Base-by-base conservation (phyloP, 1,139 yeast genomes). In the Zygosaccharomyces sapae region DNA sequence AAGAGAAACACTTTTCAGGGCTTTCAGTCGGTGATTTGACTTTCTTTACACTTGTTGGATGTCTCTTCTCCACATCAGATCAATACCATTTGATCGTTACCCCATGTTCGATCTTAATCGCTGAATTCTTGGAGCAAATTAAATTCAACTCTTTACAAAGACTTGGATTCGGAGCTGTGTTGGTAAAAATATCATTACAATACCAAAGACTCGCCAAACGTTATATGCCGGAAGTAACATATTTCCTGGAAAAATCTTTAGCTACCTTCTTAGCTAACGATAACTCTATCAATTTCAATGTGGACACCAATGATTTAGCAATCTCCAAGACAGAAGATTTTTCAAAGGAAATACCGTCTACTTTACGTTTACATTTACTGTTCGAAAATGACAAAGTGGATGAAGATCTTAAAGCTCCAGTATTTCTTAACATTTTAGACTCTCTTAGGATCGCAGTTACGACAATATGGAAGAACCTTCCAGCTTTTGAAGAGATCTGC, bases 31-130 rank as follows among this genome's bases (percentile, higher is more conserved):
- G 60, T 24, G 95, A 89, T 61, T 67, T 89, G 49, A 69, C 86
- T 5, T 77, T 83, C 51, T 86, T 84, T 59, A 74, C 81, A 0
- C 61, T 88, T 18, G 74, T 89, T 51, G 97, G 97, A 6, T 71
- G 76, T 47, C 64, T 90, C 7, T 94, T 86, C 61, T 89, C 98
- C 0, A 87, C 97, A 0, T 92, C 98, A 0, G 99, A 94, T 72
- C 94, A 89, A 62, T 92, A 87, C 67, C 97, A 94, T 72, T 74
- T 88, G 53, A 84, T 92, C 13, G 90, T 83, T 3, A 89, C 97
- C 0, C 96, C 97, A 2, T 77, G 94, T 1, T 71, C 80, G 33
- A 76, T 92, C 36, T 67, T 88, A 38, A 80, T 89, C 72, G 79
- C 83, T 46, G 92, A 88, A 65, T 73, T 80, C 19, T 69, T 90